Evolutionary conservation across 805 yeast species (phyloP).

Genomic region (Saccharomyces eubayanus): DNA sequence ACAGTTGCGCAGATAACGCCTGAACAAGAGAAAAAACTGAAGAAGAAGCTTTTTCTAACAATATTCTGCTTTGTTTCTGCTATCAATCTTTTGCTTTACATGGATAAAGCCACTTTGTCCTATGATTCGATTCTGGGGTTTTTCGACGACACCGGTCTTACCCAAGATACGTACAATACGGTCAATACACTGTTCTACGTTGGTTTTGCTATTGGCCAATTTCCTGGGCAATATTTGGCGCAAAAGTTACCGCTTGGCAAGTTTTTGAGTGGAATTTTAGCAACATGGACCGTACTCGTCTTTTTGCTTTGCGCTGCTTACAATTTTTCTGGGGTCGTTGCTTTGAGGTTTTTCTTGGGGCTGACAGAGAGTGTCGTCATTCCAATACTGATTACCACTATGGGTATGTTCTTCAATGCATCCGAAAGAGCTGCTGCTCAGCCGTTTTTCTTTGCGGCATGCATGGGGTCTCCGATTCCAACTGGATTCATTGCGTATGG

Average conservation of each 20-base stretch:
- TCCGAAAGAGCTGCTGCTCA: conserved; percentile 44
- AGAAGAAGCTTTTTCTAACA: conserved; percentile 33
- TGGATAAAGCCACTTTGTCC: conserved; percentile 45
- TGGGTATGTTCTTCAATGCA: conserved; percentile 43
- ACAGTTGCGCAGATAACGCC: conserved; percentile 35
- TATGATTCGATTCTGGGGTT: conserved; percentile 43
- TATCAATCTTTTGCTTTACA: conserved; percentile 38
- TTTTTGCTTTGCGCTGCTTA: conserved; percentile 40
- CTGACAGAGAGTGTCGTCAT: conserved; percentile 39
- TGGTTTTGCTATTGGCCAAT: conserved; percentile 42
- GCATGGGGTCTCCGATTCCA: conserved; percentile 45
- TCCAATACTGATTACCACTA: conserved; percentile 39
- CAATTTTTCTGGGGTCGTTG: conserved; percentile 40
- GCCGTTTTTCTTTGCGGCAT: conserved; percentile 45
- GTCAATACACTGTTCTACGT: conserved; percentile 46
- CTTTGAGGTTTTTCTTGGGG: conserved; percentile 44
- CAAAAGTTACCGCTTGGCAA: conserved; percentile 39
- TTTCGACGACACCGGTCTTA: conserved; percentile 39
- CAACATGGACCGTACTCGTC: conserved; percentile 40
- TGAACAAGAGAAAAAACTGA: conserved; percentile 34
- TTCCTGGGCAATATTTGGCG: conserved; percentile 11
- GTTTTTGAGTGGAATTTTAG: conserved; percentile 32
- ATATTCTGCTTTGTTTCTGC: conserved; percentile 33
- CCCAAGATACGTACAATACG: conserved; percentile 38
- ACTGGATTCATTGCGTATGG: conserved; percentile 43